Conservation (phyloP, 169 alveolate species). For the Cyclospora cayetanensis region DNA sequence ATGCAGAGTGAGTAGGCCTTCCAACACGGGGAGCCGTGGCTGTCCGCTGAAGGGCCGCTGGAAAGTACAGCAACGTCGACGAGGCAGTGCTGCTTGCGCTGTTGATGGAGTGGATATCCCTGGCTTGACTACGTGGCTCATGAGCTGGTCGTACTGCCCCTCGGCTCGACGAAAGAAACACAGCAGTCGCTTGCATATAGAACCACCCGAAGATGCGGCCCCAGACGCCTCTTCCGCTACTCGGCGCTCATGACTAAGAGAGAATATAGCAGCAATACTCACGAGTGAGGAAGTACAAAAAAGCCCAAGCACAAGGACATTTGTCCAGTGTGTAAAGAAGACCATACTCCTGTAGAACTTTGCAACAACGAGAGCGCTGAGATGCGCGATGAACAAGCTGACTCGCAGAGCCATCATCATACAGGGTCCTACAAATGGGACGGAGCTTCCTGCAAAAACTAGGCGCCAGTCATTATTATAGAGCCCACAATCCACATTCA, state of each 20-base stretch:
- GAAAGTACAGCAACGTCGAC: not conserved
- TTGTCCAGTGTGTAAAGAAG: constrained; percentile 25
- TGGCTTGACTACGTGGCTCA: not conserved
- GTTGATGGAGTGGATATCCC: not conserved
- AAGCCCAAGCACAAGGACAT: not conserved
- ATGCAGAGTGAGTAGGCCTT: constrained; percentile 5
- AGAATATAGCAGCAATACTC: not conserved
- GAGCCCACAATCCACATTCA: constrained; percentile 17
- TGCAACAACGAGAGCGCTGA: not conserved
- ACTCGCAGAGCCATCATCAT: not conserved
- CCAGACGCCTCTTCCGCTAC: not conserved
- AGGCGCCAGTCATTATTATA: constrained; percentile 21
- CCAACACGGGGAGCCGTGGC: not conserved
- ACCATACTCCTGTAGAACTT: not conserved
- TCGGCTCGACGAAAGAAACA: not conserved
- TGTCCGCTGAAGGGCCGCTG: constrained; percentile 22
- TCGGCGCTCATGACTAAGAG: not conserved
- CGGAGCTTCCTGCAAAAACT: constrained; percentile 12
- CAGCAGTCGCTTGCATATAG: not conserved
- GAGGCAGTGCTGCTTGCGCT: not conserved
- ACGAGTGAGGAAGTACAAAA: not conserved
- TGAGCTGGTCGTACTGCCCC: not conserved
- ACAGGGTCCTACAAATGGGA: not conserved
- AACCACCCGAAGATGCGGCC: not conserved
- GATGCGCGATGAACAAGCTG: not conserved